Evolutionary conservation across 371 early-diverging fungal species (phyloP).

Genomic region (Mucor ambiguus): DNA sequence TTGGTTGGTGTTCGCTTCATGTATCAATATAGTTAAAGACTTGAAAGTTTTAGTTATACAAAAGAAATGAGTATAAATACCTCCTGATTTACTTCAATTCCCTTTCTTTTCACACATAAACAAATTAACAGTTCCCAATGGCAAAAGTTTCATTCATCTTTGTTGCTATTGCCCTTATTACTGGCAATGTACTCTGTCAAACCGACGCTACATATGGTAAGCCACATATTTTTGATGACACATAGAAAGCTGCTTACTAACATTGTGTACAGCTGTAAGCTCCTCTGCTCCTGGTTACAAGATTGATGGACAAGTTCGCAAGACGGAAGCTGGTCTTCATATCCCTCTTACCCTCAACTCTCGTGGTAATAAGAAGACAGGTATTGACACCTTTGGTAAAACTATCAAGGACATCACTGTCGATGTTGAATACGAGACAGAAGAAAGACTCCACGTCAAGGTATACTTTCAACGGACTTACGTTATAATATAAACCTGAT

Average conservation of each 20-base stretch:
- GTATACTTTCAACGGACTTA: slow-evolving; percentile 5
- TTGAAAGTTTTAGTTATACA: not conserved
- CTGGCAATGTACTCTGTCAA: slow-evolving; percentile 16
- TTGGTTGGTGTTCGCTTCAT: not conserved
- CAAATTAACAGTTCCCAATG: slow-evolving; percentile 8
- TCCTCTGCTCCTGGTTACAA: slow-evolving; percentile 35
- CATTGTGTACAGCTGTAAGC: slow-evolving; percentile 10
- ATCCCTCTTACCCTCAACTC: slow-evolving; percentile 28
- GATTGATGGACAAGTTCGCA: slow-evolving; percentile 28
- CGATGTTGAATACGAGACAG: slow-evolving; percentile 54
- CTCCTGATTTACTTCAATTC: not conserved
- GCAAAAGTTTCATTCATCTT: slow-evolving; percentile 25
- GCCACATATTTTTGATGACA: not conserved
- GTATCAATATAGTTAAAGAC: not conserved
- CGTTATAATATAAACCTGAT: not conserved
- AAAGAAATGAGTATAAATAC: not conserved
- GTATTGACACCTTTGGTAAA: slow-evolving; percentile 37
- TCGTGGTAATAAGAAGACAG: slow-evolving; percentile 5
- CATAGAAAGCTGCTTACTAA: not conserved
- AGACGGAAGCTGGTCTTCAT: slow-evolving; percentile 35
- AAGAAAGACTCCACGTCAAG: slow-evolving; percentile 53
- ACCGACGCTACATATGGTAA: slow-evolving; percentile 26
- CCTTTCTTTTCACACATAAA: not conserved
- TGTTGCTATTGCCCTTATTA: slow-evolving; percentile 28
- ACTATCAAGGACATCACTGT: slow-evolving; percentile 46